A percentile compares a stretch with the other conserved stretches of the same genome.
These are phyloP conservation scores for Tricholoma matsutake DNA, from an alignment of 768 basidiomycete genomes.

Conservation along the genomic window DNA sequence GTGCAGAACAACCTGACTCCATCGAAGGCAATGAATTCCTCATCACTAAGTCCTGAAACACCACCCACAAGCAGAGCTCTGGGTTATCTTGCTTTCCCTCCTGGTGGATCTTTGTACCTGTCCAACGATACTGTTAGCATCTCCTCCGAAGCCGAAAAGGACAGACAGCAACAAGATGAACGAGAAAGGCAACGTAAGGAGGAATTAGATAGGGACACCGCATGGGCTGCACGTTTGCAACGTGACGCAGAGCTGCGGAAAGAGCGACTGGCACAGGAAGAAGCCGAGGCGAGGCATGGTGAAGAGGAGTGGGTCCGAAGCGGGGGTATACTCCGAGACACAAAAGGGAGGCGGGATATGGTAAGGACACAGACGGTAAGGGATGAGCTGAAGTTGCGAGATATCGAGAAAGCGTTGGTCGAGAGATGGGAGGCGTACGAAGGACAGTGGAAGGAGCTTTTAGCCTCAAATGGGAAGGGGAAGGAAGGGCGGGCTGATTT, in stretches of 20 bases:
- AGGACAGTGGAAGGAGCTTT: constrained; percentile 43
- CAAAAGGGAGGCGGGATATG: constrained; percentile 45
- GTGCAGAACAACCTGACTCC: neutral
- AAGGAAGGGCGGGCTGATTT: constrained; percentile 17
- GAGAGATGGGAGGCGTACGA: constrained; percentile 56
- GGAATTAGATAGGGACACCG: neutral
- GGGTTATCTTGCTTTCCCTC: constrained; percentile 13
- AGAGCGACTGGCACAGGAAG: constrained; percentile 29
- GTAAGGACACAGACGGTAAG: constrained; percentile 47
- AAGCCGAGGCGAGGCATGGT: constrained; percentile 40
- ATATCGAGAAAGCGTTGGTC: constrained; percentile 35
- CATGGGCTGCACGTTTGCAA: constrained; percentile 5
- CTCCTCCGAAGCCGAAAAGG: neutral
- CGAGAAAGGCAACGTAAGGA: neutral
- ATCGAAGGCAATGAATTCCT: neutral
- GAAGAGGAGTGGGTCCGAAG: constrained; percentile 61
- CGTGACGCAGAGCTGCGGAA: constrained; percentile 3
- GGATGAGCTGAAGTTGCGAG: constrained; percentile 43
- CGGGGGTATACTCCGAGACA: constrained; percentile 54
- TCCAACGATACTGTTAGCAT: neutral
- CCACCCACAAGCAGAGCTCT: neutral
- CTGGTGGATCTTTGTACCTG: neutral
- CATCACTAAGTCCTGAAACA: neutral
- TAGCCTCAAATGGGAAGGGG: constrained; percentile 14
- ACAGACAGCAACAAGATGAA: neutral